Evolutionary conservation across 208 protist species (phyloP), one percentile per base, ranked within the genome.

Genomic region (Balamuthia mandrillaris): DNA sequence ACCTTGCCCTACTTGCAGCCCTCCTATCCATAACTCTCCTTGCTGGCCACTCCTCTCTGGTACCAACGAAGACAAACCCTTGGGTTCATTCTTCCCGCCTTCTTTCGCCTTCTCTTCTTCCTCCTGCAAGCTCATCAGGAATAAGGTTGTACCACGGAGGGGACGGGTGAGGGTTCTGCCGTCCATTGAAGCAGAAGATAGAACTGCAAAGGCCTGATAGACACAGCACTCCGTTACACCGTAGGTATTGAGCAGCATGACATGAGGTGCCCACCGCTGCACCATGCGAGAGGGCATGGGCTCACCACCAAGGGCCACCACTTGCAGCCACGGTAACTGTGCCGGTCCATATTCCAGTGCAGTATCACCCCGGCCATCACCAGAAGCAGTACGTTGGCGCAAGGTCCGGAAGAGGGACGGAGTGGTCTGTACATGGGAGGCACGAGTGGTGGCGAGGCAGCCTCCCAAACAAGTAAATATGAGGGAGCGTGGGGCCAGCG

Each of bases 151-250:
- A n/a, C 74, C 74, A 3, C 33, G 45, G 51, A 81, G 74, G 7
- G 74, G 47, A 6, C 47, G 37, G n/a, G 65, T 54, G 29, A 51
- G 35, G 14, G 45, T 16, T 2, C 74, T 29, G 27, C 39, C n/a
- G n/a, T 51, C 10, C n/a, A n/a, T n/a, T n/a, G n/a, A n/a, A 7
- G 74, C 74, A 16, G 35, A 44, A 14, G 74, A 44, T 24, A 56
- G 18, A 18, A 56, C 49, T 56, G 18, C 49, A 56, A 24, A 56
- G 18, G 49, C 49, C 52, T 81, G 74, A 24, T 81, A 81, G 16
- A 81, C 74, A 41, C 74, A 81, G 52, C 74, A 81, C 74, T 81
- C 74, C 21, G 74, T 81, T 10, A 81, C 74, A 51, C 74, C 74
- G 52, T 81, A 81, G 1, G 74, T 81, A 51, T 81, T 81, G 49